Base-by-base conservation (phyloP, 176 grass and related monocot genomes). In the Chrysopogon serrulatus region DNA sequence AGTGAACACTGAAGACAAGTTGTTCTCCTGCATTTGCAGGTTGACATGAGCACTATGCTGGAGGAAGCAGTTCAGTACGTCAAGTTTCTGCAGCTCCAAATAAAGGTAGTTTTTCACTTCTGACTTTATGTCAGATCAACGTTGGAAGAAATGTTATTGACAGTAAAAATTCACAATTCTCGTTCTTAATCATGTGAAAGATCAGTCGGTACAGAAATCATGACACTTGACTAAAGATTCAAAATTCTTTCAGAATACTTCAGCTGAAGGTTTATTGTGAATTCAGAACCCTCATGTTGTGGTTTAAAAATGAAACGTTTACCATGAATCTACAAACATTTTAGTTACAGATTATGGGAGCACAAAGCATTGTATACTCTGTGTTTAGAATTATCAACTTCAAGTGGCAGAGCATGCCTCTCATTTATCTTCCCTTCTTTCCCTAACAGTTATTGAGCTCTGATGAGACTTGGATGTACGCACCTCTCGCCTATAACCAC, bases 31-130 rank as follows among this genome's bases (percentile, higher is more conserved):
- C 23, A 30, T 54, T 64, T 82, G 33, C 71, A 90, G 88, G 83
- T 90, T 77, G 88, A 82, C 72, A 89, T 90, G 54, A 77, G 83
- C 83, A 90, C 88, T 65, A 90, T 86, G 83, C 49, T 90, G 26
- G 78, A 90, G 53, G 88, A 90, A 51, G 72, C 88, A 44, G 83
- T 86, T 77, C 88, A 90, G 65, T 90, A 86, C 4, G 78, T 86
- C 64, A 86, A 78, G 73, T 90, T 90, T 65, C 28, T 90, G 28
- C 83, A 90, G 72, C 42, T 86, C 10, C 88, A 86, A 10, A 90
- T 90, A 82, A 86, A 86, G 88, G 88, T 90, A 77, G 0, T 7
- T 15, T 30, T 44, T 5, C 10, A 23, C 44, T 12, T 75, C 45
- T 12, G 6, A 49, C 40, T 26, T 47, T 39, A 65, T n/a, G 28